Base-by-base conservation (phyloP, 495 filamentous ascomycete species). In the Pyrenopolyporus hunteri region DNA sequence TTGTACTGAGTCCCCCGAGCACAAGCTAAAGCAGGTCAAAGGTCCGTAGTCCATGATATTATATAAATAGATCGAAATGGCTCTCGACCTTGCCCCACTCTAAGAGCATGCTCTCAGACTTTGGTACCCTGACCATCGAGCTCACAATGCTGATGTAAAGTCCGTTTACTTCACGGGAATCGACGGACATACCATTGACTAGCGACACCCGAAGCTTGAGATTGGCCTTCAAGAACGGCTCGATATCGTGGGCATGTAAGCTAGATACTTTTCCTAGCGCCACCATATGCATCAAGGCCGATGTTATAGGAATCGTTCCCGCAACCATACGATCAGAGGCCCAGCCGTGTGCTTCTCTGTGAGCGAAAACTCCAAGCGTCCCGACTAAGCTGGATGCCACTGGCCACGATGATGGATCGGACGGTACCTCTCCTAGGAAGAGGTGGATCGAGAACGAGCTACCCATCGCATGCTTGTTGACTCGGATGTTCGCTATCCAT, bases 401-500 rank as follows among this genome's bases (percentile, higher is more conserved):
- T 9, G 73, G 61, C 80, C 82, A 86, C 1, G 59, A 51, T 5
- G 49, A 51, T 0, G 76, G 61, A 42, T 83, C 71, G 2, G 47
- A 23, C n/a, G 74, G 71, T 3, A 75, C 66, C 2, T 72, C 64
- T 8, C 86, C 85, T 11, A 89, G 59, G 73, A 88, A 90, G 46
- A 90, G 64, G 61, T 82, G 81, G 45, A 90, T 72, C 28, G 76
- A 80, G 67, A 83, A 85, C 0, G 81, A 78, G 14, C 78, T 78
- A 25, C 75, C 62, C 23, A 88, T 69, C n/a, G 79, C 82, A 45
- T 80, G 81, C 61, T 83, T 85, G 22, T 74, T 69, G 10, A 84
- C 85, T 7, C 70, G 67, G 55, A 90, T 77, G 65, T 84, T 86
- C 53, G 79, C 79, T n/a, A 82, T 76, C 80, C 86, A 90, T 65